Conservation (phyloP, 257 asterid species). For the Henckelia pumila region DNA sequence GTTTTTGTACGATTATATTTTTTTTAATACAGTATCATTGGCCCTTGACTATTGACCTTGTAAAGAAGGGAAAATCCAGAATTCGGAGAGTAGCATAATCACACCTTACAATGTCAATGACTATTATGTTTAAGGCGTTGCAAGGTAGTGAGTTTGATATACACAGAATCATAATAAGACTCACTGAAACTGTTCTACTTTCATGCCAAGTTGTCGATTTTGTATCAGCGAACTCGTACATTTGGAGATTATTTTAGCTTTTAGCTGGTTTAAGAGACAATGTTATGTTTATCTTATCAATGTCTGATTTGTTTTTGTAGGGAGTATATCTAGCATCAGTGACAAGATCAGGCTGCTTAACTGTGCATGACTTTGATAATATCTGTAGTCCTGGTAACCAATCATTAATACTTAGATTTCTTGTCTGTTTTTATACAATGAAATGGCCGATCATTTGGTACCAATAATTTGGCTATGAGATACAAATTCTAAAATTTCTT, state of each 20-base stretch:
- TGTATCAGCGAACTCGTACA: background rate
- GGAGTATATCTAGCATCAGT: slow-evolving; percentile 91
- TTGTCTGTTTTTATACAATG: slow-evolving; percentile 5
- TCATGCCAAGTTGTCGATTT: background rate
- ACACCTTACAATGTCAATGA: background rate
- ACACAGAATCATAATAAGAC: background rate
- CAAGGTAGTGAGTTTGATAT: slow-evolving; percentile 5
- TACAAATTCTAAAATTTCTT: background rate
- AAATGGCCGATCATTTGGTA: slow-evolving; percentile 7
- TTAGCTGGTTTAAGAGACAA: slow-evolving; percentile 9
- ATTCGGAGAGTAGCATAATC: background rate
- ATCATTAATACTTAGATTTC: slow-evolving; percentile 11
- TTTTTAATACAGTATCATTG: background rate
- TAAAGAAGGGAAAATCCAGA: background rate
- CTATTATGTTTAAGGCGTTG: background rate
- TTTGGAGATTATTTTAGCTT: background rate
- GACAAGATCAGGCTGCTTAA: slow-evolving; percentile 83
- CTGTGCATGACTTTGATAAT: slow-evolving; percentile 83
- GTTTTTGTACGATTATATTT: background rate
- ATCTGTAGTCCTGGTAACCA: slow-evolving; percentile 60
- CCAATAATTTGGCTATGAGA: slow-evolving; percentile 8
- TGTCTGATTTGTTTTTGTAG: slow-evolving; percentile 38
- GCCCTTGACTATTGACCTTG: slow-evolving; percentile 8
- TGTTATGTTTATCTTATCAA: slow-evolving; percentile 15
- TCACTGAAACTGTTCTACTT: background rate